Base-by-base conservation (phyloP, 306 rosid species). In the Prunus mira region DNA sequence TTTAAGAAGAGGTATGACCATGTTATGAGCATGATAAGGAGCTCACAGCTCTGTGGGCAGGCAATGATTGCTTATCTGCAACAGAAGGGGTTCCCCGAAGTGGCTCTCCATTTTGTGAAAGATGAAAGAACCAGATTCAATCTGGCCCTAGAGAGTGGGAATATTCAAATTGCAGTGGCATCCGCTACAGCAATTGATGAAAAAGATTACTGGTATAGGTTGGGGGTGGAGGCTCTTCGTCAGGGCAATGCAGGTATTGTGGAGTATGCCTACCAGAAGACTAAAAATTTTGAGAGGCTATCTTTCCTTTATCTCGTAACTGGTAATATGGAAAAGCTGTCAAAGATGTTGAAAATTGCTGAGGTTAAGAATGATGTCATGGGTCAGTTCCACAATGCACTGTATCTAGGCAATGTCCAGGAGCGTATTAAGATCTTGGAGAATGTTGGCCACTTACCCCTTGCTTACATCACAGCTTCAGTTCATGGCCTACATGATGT, bases 301-400 rank as follows among this genome's bases (percentile, higher is more conserved):
- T 93, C 98, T 47, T 91, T 93, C 78, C 93, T 93, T 41, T 93
- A 93, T 82, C 98, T 93, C 69, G 70, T 91, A 67, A 93, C 89
- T 65, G 98, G 98, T 82, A 88, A 93, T 70, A 82, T 74, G 46
- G 92, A 91, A 28, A 93, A 91, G 81, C 91, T 93, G 71, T 86
- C 97, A 61, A 93, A 93, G 89, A 93, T 93, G 98, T 85, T 93
- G 83, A 93, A 93, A 88, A 91, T 93, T 78, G 98, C 98, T 43
- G 97, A 90, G 86, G 96, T 93, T 24, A 93, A 91, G 78, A 91
- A 93, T 81, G 97, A 93, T 75, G 97, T 93, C 78, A 93, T 93
- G 98, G 98, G 98, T 56, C 98, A 93, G 72, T 93, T 93, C 81
- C 98, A 93, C 83, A 93, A 93, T 81, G 96, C 98, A 62, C 69